Percentiles rank a stretch among this genome's conserved stretches.
Conservation (phyloP, 1,284 basidiomycete genomes). For the Ceratobasidium sp. region DNA sequence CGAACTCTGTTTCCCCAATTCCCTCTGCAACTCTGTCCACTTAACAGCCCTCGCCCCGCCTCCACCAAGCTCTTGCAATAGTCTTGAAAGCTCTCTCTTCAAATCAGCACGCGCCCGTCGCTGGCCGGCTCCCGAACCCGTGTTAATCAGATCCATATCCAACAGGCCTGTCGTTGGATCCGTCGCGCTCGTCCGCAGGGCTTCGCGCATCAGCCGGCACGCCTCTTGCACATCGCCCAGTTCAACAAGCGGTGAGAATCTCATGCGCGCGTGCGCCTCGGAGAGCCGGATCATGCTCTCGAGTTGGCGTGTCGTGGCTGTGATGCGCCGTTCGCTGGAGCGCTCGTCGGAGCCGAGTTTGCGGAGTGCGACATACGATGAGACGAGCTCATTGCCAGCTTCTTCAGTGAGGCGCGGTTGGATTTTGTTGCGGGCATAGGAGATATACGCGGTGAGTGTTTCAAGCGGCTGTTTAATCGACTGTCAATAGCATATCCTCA, state of each 20-base stretch:
- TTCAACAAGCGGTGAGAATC: constrained; percentile 86
- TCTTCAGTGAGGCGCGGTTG: constrained; percentile 90
- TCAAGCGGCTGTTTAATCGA: constrained; percentile 75
- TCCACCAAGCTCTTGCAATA: constrained; percentile 68
- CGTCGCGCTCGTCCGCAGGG: constrained; percentile 92
- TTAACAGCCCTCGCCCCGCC: constrained; percentile 72
- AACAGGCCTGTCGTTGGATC: constrained; percentile 96
- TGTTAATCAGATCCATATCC: constrained; percentile 95
- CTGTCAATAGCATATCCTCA: not conserved
- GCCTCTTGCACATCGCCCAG: constrained; percentile 91
- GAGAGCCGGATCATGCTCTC: constrained; percentile 98
- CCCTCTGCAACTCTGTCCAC: constrained; percentile 81
- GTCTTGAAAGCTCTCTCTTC: constrained; percentile 75
- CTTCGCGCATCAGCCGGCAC: constrained; percentile 91
- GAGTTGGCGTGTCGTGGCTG: constrained; percentile 96
- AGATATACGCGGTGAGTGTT: constrained; percentile 93
- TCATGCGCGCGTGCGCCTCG: constrained; percentile 97
- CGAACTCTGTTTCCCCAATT: constrained; percentile 81
- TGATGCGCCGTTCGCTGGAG: constrained; percentile 91
- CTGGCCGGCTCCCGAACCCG: constrained; percentile 88
- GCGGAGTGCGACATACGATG: constrained; percentile 92
- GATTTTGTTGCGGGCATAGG: constrained; percentile 90
- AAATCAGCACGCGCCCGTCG: constrained; percentile 86
- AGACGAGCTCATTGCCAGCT: constrained; percentile 86
- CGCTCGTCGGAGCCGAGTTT: constrained; percentile 91